phyloP scores from a whole-genome alignment of 306 rosid species.

The apple (Malus domestica) region ASM211411v1 NC_041797.1:36594001-36594500 shows the following conservation, averaged over 20 bases:
- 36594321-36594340: constrained; percentile 30
- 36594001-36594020: background rate
- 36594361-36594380: constrained; percentile 45
- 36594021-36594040: background rate
- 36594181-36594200: too few species aligned
- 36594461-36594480: constrained; percentile 20
- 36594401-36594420: constrained; percentile 28
- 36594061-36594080: background rate
- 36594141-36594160: too few species aligned
- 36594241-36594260: background rate
- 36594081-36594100: background rate
- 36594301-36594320: background rate
- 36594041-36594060: background rate
- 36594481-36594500: constrained; percentile 33
- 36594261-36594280: background rate
- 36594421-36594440: background rate
- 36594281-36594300: constrained; percentile 7
- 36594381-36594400: constrained; percentile 45
- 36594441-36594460: background rate
- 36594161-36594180: too few species aligned
- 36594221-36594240: background rate
- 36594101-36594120: background rate
- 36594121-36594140: too few species aligned
- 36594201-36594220: too few species aligned
- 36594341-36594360: constrained; percentile 30